Evolutionary conservation across 768 basidiomycete species (phyloP), one percentile per base, ranked within the genome.

Genomic region (Russula ochroleuca): DNA sequence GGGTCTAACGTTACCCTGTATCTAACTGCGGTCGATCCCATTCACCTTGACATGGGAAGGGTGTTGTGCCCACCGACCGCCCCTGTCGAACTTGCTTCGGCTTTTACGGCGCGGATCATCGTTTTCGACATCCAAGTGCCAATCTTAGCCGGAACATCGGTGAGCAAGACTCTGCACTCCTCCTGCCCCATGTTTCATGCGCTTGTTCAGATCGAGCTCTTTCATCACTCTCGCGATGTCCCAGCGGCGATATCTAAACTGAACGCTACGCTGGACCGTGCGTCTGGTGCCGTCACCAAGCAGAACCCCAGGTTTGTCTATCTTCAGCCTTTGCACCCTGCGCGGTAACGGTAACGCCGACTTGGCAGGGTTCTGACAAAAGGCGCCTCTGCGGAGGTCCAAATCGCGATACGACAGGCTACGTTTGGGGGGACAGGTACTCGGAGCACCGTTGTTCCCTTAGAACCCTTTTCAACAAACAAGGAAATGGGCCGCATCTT

Each of bases 401-500:
- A 92, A 71, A 85, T 98, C 61, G 81, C 84, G 6, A 72, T 98
- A 47, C 85, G 94, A 21, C 76, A 80, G 5, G 76, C 79, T 1
- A 77, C 80, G 15, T 74, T 82, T 8, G 80, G 82, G 7, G 83
- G 83, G 11, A 72, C 80, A 10, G 70, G 76, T 13, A 66, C 78
- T 0, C 71, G 74, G 38, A 76, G 78, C 17, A 78, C 84, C 9
- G 81, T 86, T 2, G 88, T 98, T 28, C 92, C 97, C 14, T 71
- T 98, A 17, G 97, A 98, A 72, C 82, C 90, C 1, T 96, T 97
- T 68, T 75, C 85, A 1, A 76, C 77, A 8, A 98, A 95, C 76
- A 99, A 98, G 75, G 92, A 95, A 60, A 97, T 98, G 97, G 97
- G 97, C 0, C 78, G 97, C 52, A 82, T 99, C 56, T 72, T 99